phyloP scores from a whole-genome alignment of 2,329 filamentous ascomycete genomes.

The Orbilia javanica region DNA sequence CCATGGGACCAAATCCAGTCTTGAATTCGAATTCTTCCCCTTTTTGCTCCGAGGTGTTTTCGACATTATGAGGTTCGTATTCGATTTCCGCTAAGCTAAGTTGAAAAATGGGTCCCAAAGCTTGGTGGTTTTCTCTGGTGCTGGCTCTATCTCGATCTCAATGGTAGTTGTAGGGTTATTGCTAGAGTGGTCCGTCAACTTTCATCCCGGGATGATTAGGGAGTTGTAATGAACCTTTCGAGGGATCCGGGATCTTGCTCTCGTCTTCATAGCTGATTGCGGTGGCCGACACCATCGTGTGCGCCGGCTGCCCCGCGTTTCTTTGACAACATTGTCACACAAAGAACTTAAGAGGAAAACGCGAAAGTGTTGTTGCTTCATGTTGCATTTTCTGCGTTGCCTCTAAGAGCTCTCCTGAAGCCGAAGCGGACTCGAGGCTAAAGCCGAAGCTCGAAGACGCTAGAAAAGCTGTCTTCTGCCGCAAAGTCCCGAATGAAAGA shows the following conservation, averaged over 20 bases:
- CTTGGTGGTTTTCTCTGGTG: too few relatives aligned
- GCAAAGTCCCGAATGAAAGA: background rate
- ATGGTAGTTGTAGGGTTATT: too few relatives aligned
- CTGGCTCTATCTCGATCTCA: too few relatives aligned
- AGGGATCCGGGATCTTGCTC: background rate
- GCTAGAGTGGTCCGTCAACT: too few relatives aligned
- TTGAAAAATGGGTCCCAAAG: too few relatives aligned
- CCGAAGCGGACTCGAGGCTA: too few relatives aligned
- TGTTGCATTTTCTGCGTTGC: background rate
- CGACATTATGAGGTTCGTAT: background rate
- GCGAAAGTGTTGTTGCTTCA: background rate
- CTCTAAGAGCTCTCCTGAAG: too few relatives aligned
- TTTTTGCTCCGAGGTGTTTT: background rate
- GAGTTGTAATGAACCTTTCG: background rate
- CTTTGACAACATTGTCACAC: background rate
- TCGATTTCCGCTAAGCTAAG: too few relatives aligned
- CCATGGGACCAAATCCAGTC: background rate
- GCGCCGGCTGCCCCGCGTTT: background rate
- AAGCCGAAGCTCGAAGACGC: too few relatives aligned
- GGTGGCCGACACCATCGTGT: background rate
- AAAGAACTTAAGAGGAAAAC: background rate
- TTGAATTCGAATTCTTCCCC: background rate
- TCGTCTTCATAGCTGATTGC: background rate
- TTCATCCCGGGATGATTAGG: too few relatives aligned
- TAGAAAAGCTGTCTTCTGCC: too few relatives aligned